phyloP scores from a whole-genome alignment of 1,139 yeast genomes.

The Geotrichum klebahnii region DNA sequence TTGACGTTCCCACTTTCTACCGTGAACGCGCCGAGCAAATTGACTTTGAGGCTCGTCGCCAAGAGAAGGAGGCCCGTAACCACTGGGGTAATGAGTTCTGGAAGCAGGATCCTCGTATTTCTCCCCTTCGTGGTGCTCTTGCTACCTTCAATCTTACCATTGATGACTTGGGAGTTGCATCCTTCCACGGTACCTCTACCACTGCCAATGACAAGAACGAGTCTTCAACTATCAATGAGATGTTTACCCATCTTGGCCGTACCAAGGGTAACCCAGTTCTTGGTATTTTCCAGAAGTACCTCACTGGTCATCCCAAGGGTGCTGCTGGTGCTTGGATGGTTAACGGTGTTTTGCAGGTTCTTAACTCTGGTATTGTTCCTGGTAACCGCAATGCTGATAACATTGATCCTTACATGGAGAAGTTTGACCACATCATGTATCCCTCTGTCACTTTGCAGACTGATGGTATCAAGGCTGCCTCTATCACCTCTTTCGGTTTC shows the following conservation, averaged over 20 bases:
- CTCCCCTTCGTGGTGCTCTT: slow-evolving; percentile 95
- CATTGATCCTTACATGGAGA: slow-evolving; percentile 75
- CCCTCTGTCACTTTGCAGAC: slow-evolving; percentile 93
- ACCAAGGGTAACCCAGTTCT: slow-evolving; percentile 95
- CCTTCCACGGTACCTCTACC: slow-evolving; percentile 99
- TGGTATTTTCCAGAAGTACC: slow-evolving; percentile 97
- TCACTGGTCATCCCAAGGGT: slow-evolving; percentile 99
- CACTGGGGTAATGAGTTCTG: slow-evolving; percentile 96
- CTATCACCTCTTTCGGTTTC: slow-evolving; percentile 95
- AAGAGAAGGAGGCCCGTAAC: slow-evolving; percentile 81
- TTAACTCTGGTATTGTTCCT: slow-evolving; percentile 91
- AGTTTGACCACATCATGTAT: slow-evolving; percentile 82
- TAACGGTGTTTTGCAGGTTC: slow-evolving; percentile 93
- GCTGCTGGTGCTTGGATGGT: slow-evolving; percentile 99
- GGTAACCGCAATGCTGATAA: slow-evolving; percentile 99
- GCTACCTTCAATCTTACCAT: slow-evolving; percentile 89
- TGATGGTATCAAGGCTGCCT: slow-evolving; percentile 95
- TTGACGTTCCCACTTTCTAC: slow-evolving; percentile 48
- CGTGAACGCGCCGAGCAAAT: slow-evolving; percentile 86
- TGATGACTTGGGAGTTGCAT: slow-evolving; percentile 93
- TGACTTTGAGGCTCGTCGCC: slow-evolving; percentile 77
- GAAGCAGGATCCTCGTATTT: slow-evolving; percentile 85
- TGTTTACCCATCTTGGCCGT: slow-evolving; percentile 95
- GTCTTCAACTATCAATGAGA: slow-evolving; percentile 79
- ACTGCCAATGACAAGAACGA: slow-evolving; percentile 98